Percentiles rank a stretch among this genome's conserved stretches.
Evolutionary conservation across 1,139 yeast species (phyloP).

Genomic region (Kurtzmaniella quercitrusa): DNA sequence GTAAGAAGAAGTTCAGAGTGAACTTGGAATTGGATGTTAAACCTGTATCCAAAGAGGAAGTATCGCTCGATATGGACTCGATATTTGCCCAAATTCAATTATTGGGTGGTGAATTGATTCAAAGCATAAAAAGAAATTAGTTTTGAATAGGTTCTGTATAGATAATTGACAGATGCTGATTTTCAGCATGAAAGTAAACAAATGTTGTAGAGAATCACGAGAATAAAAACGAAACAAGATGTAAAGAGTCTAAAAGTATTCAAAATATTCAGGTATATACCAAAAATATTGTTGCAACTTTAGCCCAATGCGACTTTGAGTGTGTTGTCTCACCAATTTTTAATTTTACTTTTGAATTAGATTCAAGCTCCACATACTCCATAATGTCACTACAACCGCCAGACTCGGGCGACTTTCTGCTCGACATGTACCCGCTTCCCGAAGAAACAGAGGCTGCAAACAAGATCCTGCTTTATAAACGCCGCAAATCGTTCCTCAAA

Average conservation of each 20-base stretch:
- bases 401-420: background rate
- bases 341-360: no score
- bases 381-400: background rate
- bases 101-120: conserved; percentile 69
- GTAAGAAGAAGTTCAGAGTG: conserved; percentile 68
- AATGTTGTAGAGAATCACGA: no score
- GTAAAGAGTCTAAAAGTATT: no score
- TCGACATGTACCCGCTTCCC: conserved; percentile 26
- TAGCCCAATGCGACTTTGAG: no score
- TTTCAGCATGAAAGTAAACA: no score
- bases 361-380: background rate
- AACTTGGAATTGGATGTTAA: conserved; percentile 72
- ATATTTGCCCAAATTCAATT: conserved; percentile 67
- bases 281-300: no score
- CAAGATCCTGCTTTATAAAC: conserved; percentile 32
- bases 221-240: no score
- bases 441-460: conserved; percentile 37
- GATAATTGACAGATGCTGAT: no score
- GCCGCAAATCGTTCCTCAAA: conserved; percentile 35
- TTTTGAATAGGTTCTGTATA: no score
- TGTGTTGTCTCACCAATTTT: no score
- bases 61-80: conserved; percentile 72
- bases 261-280: no score
- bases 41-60: conserved; percentile 54
- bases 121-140: conserved; percentile 19